Conservation (phyloP, 2,329 filamentous ascomycete genomes). For the Ilyonectria sp. region DNA sequence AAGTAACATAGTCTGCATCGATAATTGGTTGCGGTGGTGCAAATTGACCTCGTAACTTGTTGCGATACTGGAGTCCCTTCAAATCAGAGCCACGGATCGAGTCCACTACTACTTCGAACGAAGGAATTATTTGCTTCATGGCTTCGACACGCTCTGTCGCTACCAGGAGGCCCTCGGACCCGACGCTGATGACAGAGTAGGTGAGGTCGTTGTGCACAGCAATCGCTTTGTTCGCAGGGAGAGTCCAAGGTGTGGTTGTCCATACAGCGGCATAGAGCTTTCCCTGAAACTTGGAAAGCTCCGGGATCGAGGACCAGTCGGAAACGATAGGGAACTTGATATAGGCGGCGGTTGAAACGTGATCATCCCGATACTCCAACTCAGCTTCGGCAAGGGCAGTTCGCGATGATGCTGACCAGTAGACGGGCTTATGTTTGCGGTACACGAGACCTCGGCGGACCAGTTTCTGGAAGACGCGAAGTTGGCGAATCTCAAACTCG, state of each 20-base stretch:
- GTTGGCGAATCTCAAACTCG: slow-evolving; percentile 81
- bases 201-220: slow-evolving; percentile 82
- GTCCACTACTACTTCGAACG: slow-evolving; percentile 67
- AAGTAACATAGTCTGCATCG: slow-evolving; percentile 89
- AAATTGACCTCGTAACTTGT: slow-evolving; percentile 75
- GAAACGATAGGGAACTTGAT: slow-evolving; percentile 81
- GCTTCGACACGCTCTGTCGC: slow-evolving; percentile 79
- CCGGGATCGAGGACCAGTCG: slow-evolving; percentile 50
- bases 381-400: slow-evolving; percentile 89
- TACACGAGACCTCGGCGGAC: slow-evolving; percentile 82
- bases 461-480: slow-evolving; percentile 83
- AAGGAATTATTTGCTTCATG: slow-evolving; percentile 65
- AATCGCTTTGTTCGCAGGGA: slow-evolving; percentile 93
- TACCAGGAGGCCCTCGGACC: slow-evolving; percentile 75
- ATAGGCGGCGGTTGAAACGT: slow-evolving; percentile 81
- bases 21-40: slow-evolving; percentile 78
- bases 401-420: slow-evolving; percentile 86
- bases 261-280: slow-evolving; percentile 88
- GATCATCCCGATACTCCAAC: slow-evolving; percentile 85
- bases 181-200: slow-evolving; percentile 78
- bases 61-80: slow-evolving; percentile 76
- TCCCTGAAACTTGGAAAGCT: slow-evolving; percentile 58
- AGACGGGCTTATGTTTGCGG: slow-evolving; percentile 84
- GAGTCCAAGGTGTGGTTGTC: slow-evolving; percentile 98
- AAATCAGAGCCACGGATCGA: slow-evolving; percentile 77